Base-by-base conservation (phyloP, 129 eudicot genomes). In the Helichrysum umbraculigerum region DNA sequence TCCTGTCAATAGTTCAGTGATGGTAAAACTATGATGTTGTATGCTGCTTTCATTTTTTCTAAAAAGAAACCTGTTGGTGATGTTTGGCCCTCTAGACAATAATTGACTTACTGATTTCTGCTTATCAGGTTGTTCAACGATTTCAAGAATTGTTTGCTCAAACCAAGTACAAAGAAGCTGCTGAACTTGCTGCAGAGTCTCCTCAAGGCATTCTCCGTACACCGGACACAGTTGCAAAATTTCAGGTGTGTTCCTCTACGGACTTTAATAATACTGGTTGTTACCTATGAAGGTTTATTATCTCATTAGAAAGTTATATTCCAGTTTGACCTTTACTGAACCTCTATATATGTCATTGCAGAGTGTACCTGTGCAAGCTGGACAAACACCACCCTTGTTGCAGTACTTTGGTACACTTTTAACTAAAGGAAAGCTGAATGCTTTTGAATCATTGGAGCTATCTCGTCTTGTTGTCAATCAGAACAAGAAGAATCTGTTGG, bases 291-390 rank as follows among this genome's bases (percentile, higher is more conserved):
- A 42, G 71, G 64, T 51, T 63, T 47, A 44, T 39, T 51, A 3
- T 21, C 8, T 69, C 25, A 41, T 58, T 34, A 16, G 57, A 21
- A 50, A 22, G 62, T 47, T 47, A 33, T 34, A 1, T 56, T 12
- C 20, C 57, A 20, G 19, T 63, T 35, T 51, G 21, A 64, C 29
- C 28, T 34, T 71, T 14, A 47, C 54, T 47, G n/a, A 60, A 70
- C 71, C 52, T 16, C 14, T 39, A 21, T 30, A 30, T 33, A 52
- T 78, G 19, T 79, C 66, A 25, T 78, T 82, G 80, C 90, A 94
- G 98, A 94, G 98, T 83, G 98, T 94, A 78, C 98, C 98, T 71
- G 98, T 94, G 51, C 98, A 94, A 91, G 90, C 98, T 81, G 98
- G 98, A 76, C 98, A 94, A 80, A 91, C 98, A 61, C 97, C 98